A percentile compares a stretch with the other conserved stretches of the same genome.
Evolutionary conservation across 108 stramenopile genomes (phyloP).

Genomic region (Nitzschia palea): DNA sequence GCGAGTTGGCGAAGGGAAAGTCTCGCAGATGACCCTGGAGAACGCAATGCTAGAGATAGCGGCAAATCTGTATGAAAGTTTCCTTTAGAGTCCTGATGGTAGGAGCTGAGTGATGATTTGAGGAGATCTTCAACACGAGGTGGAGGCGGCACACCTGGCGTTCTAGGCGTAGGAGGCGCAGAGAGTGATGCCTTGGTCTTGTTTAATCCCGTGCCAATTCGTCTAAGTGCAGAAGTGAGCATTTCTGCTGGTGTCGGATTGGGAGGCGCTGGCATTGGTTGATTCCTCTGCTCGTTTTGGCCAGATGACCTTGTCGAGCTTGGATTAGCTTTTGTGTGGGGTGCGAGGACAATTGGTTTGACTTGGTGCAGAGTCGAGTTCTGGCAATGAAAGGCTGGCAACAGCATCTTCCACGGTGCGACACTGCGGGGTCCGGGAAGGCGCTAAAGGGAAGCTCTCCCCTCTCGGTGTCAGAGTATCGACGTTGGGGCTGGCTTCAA

Average conservation of each 20-base stretch:
- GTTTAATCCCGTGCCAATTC: slow-evolving; percentile 27
- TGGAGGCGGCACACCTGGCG: not conserved
- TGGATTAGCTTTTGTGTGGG: not conserved
- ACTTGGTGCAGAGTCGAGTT: not conserved
- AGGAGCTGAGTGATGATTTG: slow-evolving; percentile 8
- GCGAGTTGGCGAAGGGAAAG: not conserved
- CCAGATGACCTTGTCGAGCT: not conserved
- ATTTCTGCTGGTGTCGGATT: slow-evolving; percentile 29
- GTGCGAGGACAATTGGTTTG: not conserved
- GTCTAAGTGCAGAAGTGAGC: slow-evolving; percentile 31
- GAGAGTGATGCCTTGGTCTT: slow-evolving; percentile 27
- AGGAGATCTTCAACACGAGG: slow-evolving; percentile 16
- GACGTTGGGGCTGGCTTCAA: slow-evolving; percentile 14
- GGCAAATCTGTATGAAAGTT: slow-evolving; percentile 9
- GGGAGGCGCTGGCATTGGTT: not conserved
- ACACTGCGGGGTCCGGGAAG: slow-evolving; percentile 2
- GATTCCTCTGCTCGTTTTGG: no score
- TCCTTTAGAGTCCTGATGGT: not conserved
- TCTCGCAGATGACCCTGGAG: slow-evolving; percentile 45
- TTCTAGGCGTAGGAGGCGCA: slow-evolving; percentile 38
- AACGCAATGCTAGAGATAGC: slow-evolving; percentile 35
- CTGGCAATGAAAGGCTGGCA: not conserved
- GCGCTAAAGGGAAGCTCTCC: slow-evolving; percentile 8
- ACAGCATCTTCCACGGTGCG: not conserved
- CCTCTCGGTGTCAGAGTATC: slow-evolving; percentile 7